Base-by-base conservation (phyloP, 225 moss, liverwort and hornwort species). In the Asterella californica region DNA sequence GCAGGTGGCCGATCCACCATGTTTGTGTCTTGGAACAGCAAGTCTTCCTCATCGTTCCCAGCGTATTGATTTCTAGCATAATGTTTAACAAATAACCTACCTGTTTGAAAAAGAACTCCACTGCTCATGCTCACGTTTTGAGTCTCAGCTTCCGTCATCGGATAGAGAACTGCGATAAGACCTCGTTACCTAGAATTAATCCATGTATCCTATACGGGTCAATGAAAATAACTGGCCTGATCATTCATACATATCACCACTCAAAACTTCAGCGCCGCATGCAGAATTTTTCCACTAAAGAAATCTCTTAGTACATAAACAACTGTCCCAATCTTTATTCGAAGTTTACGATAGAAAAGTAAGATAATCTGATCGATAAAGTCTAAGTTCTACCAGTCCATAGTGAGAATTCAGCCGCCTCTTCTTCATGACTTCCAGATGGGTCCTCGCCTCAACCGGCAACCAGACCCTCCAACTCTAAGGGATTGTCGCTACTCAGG, bases 11-110 rank as follows among this genome's bases (percentile, higher is more conserved):
- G 82, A 82, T 87, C 84, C 59, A 84, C 87, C 77, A 82, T 82
- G n/a, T 63, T 64, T 36, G 84, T 84, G 15, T 87, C 87, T 80
- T 87, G 79, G 72, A 87, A 87, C 29, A 87, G 34, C 82, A 84
- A 87, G 48, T 83, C 82, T 64, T 87, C 87, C 61, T 87, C 87
- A 29, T 84, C 84, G 75, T 82, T 75, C 69, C 76, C 78, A 48
- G 70, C 69, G 37, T 52, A 84, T 9, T 70, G 77, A 80, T 82
- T 82, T 69, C 57, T 84, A 4, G 82, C 50, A 64, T 82, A 75
- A 33, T 87, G 87, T 65, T 74, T 84, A 45, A 80, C 79, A 68
- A 82, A 87, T 30, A 87, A 80, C 45, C 80, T 24, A 49, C 72
- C 49, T 30, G 79, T 45, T 52, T 80, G 71, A 14, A 87, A 84